These are phyloP conservation scores for Magnaporthiopsis incrustans DNA, from an alignment of 2,329 filamentous ascomycete species.

Conservation along the genomic window DNA sequence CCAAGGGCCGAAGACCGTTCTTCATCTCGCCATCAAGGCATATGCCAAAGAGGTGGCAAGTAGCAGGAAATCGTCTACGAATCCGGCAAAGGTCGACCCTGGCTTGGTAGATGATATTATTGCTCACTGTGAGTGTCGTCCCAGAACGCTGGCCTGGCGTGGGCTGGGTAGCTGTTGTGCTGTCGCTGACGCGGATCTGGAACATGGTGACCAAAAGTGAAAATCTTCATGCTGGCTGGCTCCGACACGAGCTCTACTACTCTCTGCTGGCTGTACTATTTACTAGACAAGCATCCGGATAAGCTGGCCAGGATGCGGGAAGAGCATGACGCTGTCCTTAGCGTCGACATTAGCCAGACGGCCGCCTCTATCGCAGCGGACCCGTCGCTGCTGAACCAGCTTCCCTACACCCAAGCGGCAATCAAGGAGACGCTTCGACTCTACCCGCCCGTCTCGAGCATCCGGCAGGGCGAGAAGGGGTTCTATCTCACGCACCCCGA, in stretches of 20 bases:
- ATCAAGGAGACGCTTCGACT: conserved; percentile 46
- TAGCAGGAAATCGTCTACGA: background rate
- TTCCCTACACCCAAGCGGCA: conserved; percentile 43
- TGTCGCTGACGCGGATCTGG: too few species aligned
- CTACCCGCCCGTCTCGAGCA: conserved; percentile 37
- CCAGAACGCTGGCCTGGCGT: too few species aligned
- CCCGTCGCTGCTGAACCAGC: conserved; percentile 37
- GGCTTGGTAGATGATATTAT: conserved; percentile 8
- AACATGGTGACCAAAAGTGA: background rate
- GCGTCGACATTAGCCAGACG: conserved; percentile 27
- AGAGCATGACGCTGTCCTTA: conserved; percentile 34
- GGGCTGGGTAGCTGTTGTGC: too few species aligned
- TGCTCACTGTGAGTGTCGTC: conserved; percentile 3
- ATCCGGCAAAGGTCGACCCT: background rate
- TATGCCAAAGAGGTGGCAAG: conserved; percentile 14
- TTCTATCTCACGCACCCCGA: conserved; percentile 32
- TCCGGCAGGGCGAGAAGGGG: conserved; percentile 25
- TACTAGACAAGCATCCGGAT: conserved; percentile 15
- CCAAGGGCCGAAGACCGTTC: conserved; percentile 21
- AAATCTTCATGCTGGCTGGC: conserved; percentile 11
- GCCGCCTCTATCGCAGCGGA: conserved; percentile 30
- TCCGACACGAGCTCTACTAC: conserved; percentile 15
- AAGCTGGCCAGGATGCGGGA: conserved; percentile 16
- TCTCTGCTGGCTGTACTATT: conserved; percentile 10
- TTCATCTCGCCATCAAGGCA: conserved; percentile 19